Base-by-base conservation (phyloP, 106 monocot species). In the Dendrobium chrysotoxum region DNA sequence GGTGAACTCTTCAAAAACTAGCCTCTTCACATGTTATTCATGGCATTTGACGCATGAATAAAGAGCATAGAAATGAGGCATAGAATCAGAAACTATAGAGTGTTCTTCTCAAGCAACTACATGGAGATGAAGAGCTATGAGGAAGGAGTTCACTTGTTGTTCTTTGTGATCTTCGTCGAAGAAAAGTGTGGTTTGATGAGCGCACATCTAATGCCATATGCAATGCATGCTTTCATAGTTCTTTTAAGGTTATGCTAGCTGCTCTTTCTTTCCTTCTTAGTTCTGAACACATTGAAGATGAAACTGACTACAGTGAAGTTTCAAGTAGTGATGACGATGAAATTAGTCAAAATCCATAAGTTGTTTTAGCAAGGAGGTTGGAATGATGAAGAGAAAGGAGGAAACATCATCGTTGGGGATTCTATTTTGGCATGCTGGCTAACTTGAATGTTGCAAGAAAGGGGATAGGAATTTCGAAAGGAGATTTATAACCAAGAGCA, bases 121-220 rank as follows among this genome's bases (percentile, higher is more conserved):
- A 95, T 95, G 85, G 83, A 61, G 93, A 95, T 53, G 91, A 99
- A 35, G 98, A 99, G 75, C 50, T 53, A 8, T 89, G 87, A 73
- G 95, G 90, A 20, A 91, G 88, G 81, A 88, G 95, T 75, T 79
- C 98, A 5, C 87, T 99, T 81, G 84, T 80, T 74, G 80, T 93
- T 57, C 88, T 94, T 28, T 95, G 95, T 76, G 95, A 99, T 84
- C 92, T 99, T 85, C 95, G 95, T 86, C 85, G 95, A 39, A 84
- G 98, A 30, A 99, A 84, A 65, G 91, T 99, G 64, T 99, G 98
- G 98, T 93, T 93, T 85, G 98, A 95, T 88, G 98, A 95, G 55
- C 86, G 92, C 50, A 93, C 95, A 70, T 91, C 98, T 25, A 93
- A 93, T 91, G 92, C 88, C 30, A 95, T 99, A 53, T 99, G 95